Base-by-base conservation (phyloP, 106 monocot genomes). In the Dendrobium catenatum region DNA sequence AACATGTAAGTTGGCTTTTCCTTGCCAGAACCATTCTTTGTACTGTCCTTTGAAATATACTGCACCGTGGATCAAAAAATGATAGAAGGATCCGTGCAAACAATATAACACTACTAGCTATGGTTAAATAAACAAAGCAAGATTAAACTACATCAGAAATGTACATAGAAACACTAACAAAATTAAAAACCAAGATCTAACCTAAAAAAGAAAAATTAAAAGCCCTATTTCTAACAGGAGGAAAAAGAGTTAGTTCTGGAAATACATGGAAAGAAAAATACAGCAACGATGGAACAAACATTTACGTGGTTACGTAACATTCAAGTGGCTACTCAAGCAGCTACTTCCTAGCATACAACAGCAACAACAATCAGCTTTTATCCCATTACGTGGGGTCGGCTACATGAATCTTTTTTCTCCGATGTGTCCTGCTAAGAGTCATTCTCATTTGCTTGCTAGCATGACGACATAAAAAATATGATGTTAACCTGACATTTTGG, bases 11-110 rank as follows among this genome's bases (percentile, higher is more conserved):
- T 80, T 77, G 90, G 79, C 49, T 88, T 97, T 49, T 94, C 94
- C 81, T 96, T 96, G 49, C 82, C 77, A 66, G 49, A 64, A 22
- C 61, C 48, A 66, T 64, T 84, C 81, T 89, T 94, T 59, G 78
- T 37, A 83, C 73, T 82, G 22, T 94, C 96, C 80, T 88, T 90
- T 73, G 92, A 76, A 78, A 94, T 92, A 86, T 97, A 97, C 94
- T 97, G 92, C 79, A 86, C 48, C 78, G 43, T 74, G 41, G 10
- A 76, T 70, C 44, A 75, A 16, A 41, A 79, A 81, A 42, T 9
- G 0, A 83, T n/a, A 44, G 42, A 77, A 46, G 79, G 73, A 78
- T 48, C 8, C 11, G 72, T 72, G 37, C 22, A 44, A 19, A 70
- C 48, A 31, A 68, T n/a, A 59, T 13, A 64, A 22, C 64, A 64